A percentile compares a stretch with the other conserved stretches of the same genome.
Conservation (phyloP, 2,329 filamentous ascomycete species). For the Trichoderma sp. region DNA sequence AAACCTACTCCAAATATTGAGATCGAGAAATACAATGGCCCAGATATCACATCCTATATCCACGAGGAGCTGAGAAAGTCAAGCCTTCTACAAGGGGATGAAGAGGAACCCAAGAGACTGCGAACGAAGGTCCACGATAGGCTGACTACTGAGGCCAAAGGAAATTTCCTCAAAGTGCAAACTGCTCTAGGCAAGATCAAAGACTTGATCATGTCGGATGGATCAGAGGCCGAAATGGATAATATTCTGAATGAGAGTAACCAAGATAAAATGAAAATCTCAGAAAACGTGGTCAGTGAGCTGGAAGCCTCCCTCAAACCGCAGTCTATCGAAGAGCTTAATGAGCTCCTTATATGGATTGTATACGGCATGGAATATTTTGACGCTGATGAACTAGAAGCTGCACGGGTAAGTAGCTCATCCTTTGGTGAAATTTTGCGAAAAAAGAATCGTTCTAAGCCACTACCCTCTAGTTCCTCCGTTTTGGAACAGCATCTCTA, state of each 20-base stretch:
- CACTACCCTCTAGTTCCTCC: not conserved
- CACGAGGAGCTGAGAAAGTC: constrained; percentile 1
- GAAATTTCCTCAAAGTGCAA: constrained; percentile 9
- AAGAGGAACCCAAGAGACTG: not conserved
- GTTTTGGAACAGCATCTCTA: not conserved
- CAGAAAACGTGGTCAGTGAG: not conserved
- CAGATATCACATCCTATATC: not conserved
- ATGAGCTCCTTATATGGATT: not conserved
- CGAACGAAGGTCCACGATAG: not conserved
- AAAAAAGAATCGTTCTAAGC: not conserved
- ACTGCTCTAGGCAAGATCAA: constrained; percentile 10
- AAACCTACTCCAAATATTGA: not conserved
- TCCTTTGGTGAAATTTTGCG: not conserved
- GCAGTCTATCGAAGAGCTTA: not conserved
- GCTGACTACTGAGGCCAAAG: not conserved
- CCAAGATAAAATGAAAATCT: not conserved
- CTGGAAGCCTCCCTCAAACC: not conserved
- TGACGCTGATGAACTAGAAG: not conserved
- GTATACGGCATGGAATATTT: not conserved
- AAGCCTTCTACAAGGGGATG: not conserved
- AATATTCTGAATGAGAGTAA: not conserved
- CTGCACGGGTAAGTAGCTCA: not conserved
- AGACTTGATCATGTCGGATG: constrained; percentile 9
- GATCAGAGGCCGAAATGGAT: constrained; percentile 5
- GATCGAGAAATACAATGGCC: not conserved